A percentile compares a stretch with the other conserved stretches of the same genome.
Evolutionary conservation across 306 rosid genomes (phyloP).

Genomic region (Erythrophleum fordii): DNA sequence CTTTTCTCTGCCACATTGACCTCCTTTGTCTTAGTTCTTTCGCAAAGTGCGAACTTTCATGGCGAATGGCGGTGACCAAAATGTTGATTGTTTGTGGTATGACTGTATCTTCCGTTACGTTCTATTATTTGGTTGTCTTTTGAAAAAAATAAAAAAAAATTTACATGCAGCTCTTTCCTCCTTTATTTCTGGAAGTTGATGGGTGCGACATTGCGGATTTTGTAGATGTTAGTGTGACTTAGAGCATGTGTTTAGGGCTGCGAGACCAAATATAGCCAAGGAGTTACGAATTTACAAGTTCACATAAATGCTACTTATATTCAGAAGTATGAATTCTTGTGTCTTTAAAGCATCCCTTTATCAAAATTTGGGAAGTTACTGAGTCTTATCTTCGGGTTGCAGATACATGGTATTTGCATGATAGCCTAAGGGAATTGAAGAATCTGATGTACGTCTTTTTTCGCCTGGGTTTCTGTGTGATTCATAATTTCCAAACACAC

Average conservation of each 20-base stretch:
- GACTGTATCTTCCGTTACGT: conserved; percentile 37
- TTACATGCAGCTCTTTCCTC: background rate
- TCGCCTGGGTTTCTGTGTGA: background rate
- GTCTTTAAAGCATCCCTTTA: background rate
- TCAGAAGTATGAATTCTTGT: background rate
- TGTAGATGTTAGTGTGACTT: no score
- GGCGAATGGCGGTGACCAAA: conserved; percentile 40
- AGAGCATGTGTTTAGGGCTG: background rate
- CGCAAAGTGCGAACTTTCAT: conserved; percentile 33
- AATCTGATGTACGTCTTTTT: background rate
- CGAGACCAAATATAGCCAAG: background rate
- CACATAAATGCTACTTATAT: background rate
- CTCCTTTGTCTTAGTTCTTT: background rate
- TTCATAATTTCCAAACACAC: background rate
- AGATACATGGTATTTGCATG: background rate
- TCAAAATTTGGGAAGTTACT: background rate
- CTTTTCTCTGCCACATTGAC: conserved; percentile 3
- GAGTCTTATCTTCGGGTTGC: background rate
- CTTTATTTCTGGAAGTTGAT: background rate
- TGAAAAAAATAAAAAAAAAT: background rate
- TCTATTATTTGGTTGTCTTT: conserved; percentile 30
- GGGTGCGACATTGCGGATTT: conserved; percentile 8
- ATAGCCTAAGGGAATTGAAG: background rate
- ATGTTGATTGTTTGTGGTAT: conserved; percentile 54
- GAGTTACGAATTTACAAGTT: background rate